phyloP scores from a whole-genome alignment of 1,139 yeast species.

The Hemisphaericaspora lyxosophila region DNA sequence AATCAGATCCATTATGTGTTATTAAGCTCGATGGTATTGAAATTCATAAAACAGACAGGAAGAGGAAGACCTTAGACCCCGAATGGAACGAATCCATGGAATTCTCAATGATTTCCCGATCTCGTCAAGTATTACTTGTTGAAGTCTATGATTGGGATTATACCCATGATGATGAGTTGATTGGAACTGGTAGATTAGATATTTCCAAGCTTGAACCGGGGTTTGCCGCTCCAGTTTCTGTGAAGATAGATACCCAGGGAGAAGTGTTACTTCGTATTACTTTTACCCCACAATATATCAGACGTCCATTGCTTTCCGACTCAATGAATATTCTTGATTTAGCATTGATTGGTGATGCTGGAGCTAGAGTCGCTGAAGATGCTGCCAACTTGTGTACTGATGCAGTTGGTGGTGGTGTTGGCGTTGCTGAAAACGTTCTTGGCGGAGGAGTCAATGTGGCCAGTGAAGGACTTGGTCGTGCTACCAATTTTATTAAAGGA shows the following conservation, averaged over 20 bases:
- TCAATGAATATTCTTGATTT: constrained; percentile 41
- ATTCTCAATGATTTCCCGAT: constrained; percentile 63
- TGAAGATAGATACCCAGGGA: constrained; percentile 63
- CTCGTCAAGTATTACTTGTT: constrained; percentile 48
- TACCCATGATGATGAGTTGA: constrained; percentile 61
- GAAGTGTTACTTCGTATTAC: constrained; percentile 48
- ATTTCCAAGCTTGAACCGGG: constrained; percentile 48
- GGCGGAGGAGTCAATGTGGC: neutral
- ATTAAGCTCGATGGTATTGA: constrained; percentile 54
- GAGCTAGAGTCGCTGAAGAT: constrained; percentile 50
- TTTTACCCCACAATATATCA: constrained; percentile 65
- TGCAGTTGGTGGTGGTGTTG: constrained; percentile 33
- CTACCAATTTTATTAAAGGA: neutral
- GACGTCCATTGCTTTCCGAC: constrained; percentile 51
- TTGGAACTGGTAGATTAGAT: constrained; percentile 55
- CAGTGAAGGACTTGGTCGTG: constrained; percentile 17
- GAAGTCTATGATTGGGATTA: constrained; percentile 76
- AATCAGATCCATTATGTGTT: constrained; percentile 66
- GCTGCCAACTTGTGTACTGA: constrained; percentile 32
- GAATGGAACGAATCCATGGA: constrained; percentile 63
- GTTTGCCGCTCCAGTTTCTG: constrained; percentile 44
- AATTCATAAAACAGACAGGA: constrained; percentile 56
- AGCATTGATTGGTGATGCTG: constrained; percentile 43
- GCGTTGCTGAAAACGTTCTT: neutral
- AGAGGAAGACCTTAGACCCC: constrained; percentile 68